Evolutionary conservation across 768 basidiomycete genomes (phyloP).

Genomic region (Hypholoma sublateritium): DNA sequence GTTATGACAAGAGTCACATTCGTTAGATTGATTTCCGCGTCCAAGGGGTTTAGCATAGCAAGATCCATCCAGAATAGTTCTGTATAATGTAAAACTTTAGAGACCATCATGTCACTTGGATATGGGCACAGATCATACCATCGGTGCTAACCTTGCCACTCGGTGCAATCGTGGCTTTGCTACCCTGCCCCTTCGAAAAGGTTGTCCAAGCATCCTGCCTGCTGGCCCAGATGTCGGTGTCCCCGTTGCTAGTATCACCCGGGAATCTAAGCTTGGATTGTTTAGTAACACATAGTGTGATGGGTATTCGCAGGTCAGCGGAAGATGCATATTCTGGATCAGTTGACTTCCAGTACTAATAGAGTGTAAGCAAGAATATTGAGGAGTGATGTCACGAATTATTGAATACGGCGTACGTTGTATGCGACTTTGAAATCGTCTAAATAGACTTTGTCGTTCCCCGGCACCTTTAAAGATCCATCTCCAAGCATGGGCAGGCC

Average conservation of each 20-base stretch:
- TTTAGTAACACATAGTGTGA: slow-evolving; percentile 61
- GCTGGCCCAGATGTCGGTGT: slow-evolving; percentile 53
- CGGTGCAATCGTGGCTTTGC: slow-evolving; percentile 50
- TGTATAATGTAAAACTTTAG: slow-evolving; percentile 25
- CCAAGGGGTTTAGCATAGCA: slow-evolving; percentile 66
- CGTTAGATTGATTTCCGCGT: slow-evolving; percentile 68
- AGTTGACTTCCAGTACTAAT: slow-evolving; percentile 71
- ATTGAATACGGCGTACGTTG: slow-evolving; percentile 47
- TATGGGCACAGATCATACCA: slow-evolving; percentile 39
- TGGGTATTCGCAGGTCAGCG: slow-evolving; percentile 57
- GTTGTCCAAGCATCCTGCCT: slow-evolving; percentile 65
- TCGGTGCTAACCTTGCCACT: slow-evolving; percentile 61
- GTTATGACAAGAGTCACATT: slow-evolving; percentile 57
- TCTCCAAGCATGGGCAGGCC: slow-evolving; percentile 10
- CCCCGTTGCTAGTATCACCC: slow-evolving; percentile 45
- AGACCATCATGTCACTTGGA: not conserved
- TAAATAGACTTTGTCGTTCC: slow-evolving; percentile 67
- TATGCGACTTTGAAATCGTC: slow-evolving; percentile 91
- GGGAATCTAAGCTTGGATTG: slow-evolving; percentile 60
- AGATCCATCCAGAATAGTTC: slow-evolving; percentile 81
- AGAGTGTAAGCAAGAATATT: not conserved
- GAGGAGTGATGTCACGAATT: not conserved
- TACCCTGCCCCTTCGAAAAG: slow-evolving; percentile 58
- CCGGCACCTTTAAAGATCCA: slow-evolving; percentile 23
- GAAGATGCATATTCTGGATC: slow-evolving; percentile 42